phyloP scores from a whole-genome alignment of 495 filamentous ascomycete species.

The Chaetomium tenue region DNA sequence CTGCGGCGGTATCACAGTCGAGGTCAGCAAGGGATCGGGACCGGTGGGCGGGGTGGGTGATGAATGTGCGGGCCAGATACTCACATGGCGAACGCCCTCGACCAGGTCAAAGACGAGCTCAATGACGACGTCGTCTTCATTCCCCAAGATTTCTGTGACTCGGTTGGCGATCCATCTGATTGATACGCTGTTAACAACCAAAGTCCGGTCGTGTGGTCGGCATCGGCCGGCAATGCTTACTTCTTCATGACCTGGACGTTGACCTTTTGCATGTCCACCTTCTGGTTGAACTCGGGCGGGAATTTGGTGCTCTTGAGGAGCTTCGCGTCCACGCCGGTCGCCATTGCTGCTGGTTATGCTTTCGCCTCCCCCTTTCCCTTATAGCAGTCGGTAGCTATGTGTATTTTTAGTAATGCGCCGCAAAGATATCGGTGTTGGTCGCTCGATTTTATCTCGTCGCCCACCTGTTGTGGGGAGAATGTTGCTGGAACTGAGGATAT shows the following conservation, averaged over 20 bases:
- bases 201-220: background rate
- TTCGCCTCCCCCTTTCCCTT: background rate
- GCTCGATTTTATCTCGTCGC: background rate
- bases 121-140: conserved; percentile 92
- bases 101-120: conserved; percentile 88
- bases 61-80: conserved; percentile 35
- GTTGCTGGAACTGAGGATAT: background rate
- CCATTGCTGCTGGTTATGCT: conserved; percentile 51
- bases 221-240: conserved; percentile 47
- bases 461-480: background rate
- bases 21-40: background rate
- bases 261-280: conserved; percentile 96
- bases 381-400: background rate
- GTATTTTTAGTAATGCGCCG: background rate
- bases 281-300: conserved; percentile 86
- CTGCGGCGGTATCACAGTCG: conserved; percentile 44
- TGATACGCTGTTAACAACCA: background rate
- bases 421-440: background rate
- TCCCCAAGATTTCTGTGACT: conserved; percentile 81
- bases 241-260: conserved; percentile 97
- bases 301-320: conserved; percentile 88
- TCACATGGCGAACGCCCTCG: conserved; percentile 74
- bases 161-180: conserved; percentile 85
- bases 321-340: conserved; percentile 77
- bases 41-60: background rate